Base-by-base conservation (phyloP, 352 stramenopile species). In the Globisporangium orthogonon region DNA sequence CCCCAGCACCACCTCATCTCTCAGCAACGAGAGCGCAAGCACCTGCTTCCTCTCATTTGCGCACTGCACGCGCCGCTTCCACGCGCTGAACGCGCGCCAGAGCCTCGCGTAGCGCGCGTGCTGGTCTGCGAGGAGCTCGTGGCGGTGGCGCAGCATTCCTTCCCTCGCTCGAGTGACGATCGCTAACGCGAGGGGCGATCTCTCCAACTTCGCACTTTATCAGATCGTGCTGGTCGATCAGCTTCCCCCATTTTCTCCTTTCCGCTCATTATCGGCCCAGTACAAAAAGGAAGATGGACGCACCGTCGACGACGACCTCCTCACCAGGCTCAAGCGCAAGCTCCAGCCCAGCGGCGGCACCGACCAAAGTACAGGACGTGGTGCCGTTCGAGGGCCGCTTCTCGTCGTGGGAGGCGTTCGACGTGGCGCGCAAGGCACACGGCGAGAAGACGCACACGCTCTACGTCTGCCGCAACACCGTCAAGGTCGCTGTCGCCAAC, bases 401-500 rank as follows among this genome's bases (percentile, higher is more conserved):
- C 62, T 66, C 76, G 67, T 89, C 79, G n/a, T 89, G 79, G 79
- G 79, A 87, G 66, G 76, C 75, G 33, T 87, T 89, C 41, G 79
- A 89, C 49, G 58, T 84, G 9, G 79, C 76, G 46, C 73, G 79
- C 29, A 78, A 73, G 50, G 73, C 75, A 7, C 79, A 89, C 60
- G 78, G 79, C 59, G 79, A 89, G 60, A 86, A 86, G 63, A 89
- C 79, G 29, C 71, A 84, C 75, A 89, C 76, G 37, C 84, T 89
- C 69, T 89, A 89, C 65, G 79, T 89, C 52, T 89, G 79, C 54
- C 79, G 79, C 54, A 89, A 89, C 60, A 87, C 76, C 10, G 76
- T 89, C 48, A 85, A 87, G 53, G 79, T 89, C 49, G 73, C 76
- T 30, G 70, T 86, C 29, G 79, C 79, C 62, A 89, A 89, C 66